Conservation (phyloP, 2,329 filamentous ascomycete genomes). For the Aaosphaeria pasadenensis region DNA sequence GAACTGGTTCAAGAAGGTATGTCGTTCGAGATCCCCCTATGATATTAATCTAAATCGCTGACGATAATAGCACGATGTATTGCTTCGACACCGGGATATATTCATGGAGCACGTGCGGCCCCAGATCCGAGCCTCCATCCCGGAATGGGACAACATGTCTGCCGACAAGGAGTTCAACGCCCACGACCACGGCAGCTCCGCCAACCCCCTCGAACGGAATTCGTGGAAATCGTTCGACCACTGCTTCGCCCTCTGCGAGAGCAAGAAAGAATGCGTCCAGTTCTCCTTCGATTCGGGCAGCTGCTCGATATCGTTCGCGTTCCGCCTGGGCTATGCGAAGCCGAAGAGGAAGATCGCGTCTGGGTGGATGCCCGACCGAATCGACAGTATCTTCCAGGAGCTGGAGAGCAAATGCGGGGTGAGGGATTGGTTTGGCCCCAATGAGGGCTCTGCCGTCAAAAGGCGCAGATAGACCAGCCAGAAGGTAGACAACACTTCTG, state of each 20-base stretch:
- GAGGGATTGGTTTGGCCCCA: conserved; percentile 32
- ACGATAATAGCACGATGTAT: conserved; percentile 25
- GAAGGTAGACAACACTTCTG: no score
- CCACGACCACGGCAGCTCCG: conserved; percentile 21
- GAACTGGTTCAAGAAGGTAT: conserved; percentile 33
- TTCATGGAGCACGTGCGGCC: conserved; percentile 33
- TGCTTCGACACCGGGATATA: conserved; percentile 37
- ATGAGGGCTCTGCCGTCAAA: conserved; percentile 8
- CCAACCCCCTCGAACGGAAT: conserved; percentile 24
- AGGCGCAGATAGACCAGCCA: background rate
- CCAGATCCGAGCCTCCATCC: conserved; percentile 19
- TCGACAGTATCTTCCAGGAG: conserved; percentile 28
- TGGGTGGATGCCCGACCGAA: conserved; percentile 37
- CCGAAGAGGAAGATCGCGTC: conserved; percentile 22
- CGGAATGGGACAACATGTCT: conserved; percentile 37
- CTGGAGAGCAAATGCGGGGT: conserved; percentile 31
- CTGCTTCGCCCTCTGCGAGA: conserved; percentile 33
- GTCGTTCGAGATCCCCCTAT: conserved; percentile 1
- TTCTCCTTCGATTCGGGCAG: conserved; percentile 32
- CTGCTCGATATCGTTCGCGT: conserved; percentile 27
- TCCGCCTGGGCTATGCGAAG: conserved; percentile 30
- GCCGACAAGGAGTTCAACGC: conserved; percentile 34
- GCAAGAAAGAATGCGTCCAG: conserved; percentile 29
- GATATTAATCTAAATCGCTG: conserved; percentile 8
- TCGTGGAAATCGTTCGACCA: conserved; percentile 35